These are phyloP conservation scores for Annulohypoxylon nitens DNA, from an alignment of 495 filamentous ascomycete species.

Conservation along the genomic window DNA sequence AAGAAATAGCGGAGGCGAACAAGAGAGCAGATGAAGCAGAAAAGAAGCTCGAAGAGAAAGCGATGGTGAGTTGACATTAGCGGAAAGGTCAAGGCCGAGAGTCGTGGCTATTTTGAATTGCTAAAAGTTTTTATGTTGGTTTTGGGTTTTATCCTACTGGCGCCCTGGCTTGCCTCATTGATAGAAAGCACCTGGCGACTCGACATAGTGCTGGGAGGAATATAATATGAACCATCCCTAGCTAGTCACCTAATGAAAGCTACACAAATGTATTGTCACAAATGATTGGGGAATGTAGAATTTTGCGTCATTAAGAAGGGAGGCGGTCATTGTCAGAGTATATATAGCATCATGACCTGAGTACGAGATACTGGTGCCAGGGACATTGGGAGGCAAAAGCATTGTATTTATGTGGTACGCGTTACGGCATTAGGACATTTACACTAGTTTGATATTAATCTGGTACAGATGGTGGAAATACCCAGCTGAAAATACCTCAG, in stretches of 20 bases:
- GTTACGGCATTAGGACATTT: not conserved
- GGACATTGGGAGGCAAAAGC: not conserved
- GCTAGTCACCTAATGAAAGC: conserved; percentile 38
- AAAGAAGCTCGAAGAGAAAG: conserved; percentile 60
- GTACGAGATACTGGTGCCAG: not conserved
- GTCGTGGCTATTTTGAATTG: not conserved
- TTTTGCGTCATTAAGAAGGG: conserved; percentile 4
- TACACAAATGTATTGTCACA: conserved; percentile 26
- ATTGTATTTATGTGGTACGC: conserved; percentile 14
- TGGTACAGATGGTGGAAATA: conserved; percentile 15
- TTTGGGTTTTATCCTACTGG: conserved; percentile 13
- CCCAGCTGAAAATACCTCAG: conserved; percentile 4
- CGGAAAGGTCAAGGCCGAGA: conserved; percentile 13
- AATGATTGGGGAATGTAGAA: conserved; percentile 17
- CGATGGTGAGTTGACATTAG: conserved; percentile 30
- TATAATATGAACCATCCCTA: conserved; percentile 36
- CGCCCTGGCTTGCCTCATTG: conserved; percentile 23
- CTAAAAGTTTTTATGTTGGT: conserved; percentile 27
- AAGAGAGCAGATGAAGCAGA: conserved; percentile 74
- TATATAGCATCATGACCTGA: conserved; percentile 12
- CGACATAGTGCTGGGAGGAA: conserved; percentile 23
- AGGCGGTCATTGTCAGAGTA: not conserved
- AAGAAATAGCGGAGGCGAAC: conserved; percentile 76
- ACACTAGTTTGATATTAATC: not conserved
- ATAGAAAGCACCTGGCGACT: conserved; percentile 24